Evolutionary conservation across 2,329 filamentous ascomycete genomes (phyloP), one percentile per base, ranked within the genome.

Genomic region (Penicillium palitans): DNA sequence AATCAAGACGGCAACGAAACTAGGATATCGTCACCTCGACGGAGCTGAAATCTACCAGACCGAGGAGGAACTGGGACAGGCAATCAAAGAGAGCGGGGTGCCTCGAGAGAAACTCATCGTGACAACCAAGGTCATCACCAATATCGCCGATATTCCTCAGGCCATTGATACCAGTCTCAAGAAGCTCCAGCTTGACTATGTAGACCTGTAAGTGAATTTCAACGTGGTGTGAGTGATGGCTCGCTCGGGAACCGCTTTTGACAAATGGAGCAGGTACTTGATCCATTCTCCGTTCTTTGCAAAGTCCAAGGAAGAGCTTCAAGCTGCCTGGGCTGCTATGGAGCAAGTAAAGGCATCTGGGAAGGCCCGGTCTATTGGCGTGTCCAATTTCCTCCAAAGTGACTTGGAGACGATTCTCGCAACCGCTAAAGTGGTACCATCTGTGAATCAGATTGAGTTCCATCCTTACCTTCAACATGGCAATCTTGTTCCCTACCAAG

Each of bases 21-120:
- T 87, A 3, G 86, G 84, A 15, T 89, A 86, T 67, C 74, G 78
- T 21, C 86, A 89, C 66, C 76, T 88, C 10, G 87, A 89, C 70
- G 83, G 84, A 25, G 86, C 86, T 7, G 85, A 87, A 69, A 72
- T 81, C 66, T 83, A 83, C 64, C 71, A 74, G 21, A 83, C 78
- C 1, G 81, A 83, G 64, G 61, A 62, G 19, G 81, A 83, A 60
- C 63, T 82, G 25, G 81, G 81, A 0, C 61, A 74, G 17, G 80
- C 80, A 0, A 81, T 83, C 62, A 75, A 78, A 52, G 77, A 81
- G 58, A 77, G 75, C 61, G 74, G 75, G 4, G 63, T 81, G 2
- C 66, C 76, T 13, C 76, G 81, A 31, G 75, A 80, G n/a, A 72
- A 81, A 55, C 68, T 83, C 3, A 82, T 80, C 59, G 71, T 83